Conservation (phyloP, 148 eudicot species). For the Amaranthus cruentus region DNA sequence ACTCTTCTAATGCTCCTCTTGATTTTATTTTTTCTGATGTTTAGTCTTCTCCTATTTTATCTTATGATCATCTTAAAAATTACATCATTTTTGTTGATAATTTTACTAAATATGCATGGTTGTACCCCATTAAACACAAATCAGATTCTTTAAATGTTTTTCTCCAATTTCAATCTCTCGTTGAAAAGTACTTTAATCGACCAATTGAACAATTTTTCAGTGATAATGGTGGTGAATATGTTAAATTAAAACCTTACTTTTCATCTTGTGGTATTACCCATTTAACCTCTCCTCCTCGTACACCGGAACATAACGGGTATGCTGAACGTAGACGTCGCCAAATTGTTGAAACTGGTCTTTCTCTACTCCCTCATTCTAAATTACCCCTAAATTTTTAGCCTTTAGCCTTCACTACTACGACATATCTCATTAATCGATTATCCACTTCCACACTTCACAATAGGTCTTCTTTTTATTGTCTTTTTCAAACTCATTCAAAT, state of each 20-base stretch:
- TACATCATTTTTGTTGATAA: too few species aligned
- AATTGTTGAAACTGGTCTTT: too few species aligned
- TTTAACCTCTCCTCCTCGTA: not conserved
- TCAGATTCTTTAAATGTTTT: conserved; percentile 3
- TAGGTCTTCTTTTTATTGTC: too few species aligned
- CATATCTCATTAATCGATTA: too few species aligned
- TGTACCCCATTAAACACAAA: not conserved
- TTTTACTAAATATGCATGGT: too few species aligned
- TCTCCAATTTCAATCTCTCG: not conserved
- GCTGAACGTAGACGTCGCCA: not conserved
- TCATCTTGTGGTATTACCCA: not conserved
- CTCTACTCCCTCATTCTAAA: too few species aligned
- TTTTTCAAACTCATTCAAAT: too few species aligned
- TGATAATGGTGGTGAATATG: conserved; percentile 4
- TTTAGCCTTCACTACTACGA: too few species aligned
- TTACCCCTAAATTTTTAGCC: too few species aligned
- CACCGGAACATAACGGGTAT: not conserved
- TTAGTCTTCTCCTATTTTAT: conserved; percentile 7
- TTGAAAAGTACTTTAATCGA: conserved; percentile 6
- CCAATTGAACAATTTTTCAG: not conserved
- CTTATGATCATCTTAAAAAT: too few species aligned
- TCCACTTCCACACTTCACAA: too few species aligned
- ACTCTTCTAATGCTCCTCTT: conserved; percentile 10
- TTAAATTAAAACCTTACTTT: not conserved
- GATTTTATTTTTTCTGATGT: conserved; percentile 17